A percentile compares a stretch with the other conserved stretches of the same genome.
Evolutionary conservation across 2,329 filamentous ascomycete genomes (phyloP).

Genomic region (Periconia macrospinosa): DNA sequence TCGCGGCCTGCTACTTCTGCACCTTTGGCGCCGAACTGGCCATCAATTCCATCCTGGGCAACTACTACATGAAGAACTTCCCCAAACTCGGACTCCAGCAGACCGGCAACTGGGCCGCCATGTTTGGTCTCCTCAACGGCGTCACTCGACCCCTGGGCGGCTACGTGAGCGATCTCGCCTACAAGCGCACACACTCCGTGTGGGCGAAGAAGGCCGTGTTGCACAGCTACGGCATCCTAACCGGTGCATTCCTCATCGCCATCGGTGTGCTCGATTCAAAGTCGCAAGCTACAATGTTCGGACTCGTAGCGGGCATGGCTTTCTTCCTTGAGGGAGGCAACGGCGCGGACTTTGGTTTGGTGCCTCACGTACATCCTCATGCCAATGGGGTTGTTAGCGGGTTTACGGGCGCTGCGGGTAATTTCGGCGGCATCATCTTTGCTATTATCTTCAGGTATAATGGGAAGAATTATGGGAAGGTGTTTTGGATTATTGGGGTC

Average conservation of each 20-base stretch:
- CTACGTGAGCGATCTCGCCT: constrained; percentile 57
- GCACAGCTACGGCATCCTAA: constrained; percentile 57
- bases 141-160: constrained; percentile 67
- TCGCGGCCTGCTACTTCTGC: constrained; percentile 59
- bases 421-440: constrained; percentile 81
- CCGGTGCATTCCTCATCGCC: constrained; percentile 60
- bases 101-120: constrained; percentile 64
- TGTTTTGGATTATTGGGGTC: constrained; percentile 78
- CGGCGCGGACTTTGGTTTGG: constrained; percentile 79
- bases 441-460: constrained; percentile 78
- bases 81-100: constrained; percentile 54
- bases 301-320: constrained; percentile 72
- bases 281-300: constrained; percentile 66
- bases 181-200: constrained; percentile 50
- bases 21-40: constrained; percentile 61
- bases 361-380: constrained; percentile 75
- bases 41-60: constrained; percentile 61
- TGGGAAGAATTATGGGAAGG: constrained; percentile 66
- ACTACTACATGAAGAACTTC: constrained; percentile 60
- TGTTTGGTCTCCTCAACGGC: constrained; percentile 74
- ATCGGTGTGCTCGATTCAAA: constrained; percentile 64
- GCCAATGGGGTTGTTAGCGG: constrained; percentile 80
- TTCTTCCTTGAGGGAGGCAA: constrained; percentile 83
- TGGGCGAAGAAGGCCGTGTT: constrained; percentile 66
- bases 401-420: constrained; percentile 76